Base-by-base conservation (phyloP, 306 rosid genomes). In the Prunus mongolica region DNA sequence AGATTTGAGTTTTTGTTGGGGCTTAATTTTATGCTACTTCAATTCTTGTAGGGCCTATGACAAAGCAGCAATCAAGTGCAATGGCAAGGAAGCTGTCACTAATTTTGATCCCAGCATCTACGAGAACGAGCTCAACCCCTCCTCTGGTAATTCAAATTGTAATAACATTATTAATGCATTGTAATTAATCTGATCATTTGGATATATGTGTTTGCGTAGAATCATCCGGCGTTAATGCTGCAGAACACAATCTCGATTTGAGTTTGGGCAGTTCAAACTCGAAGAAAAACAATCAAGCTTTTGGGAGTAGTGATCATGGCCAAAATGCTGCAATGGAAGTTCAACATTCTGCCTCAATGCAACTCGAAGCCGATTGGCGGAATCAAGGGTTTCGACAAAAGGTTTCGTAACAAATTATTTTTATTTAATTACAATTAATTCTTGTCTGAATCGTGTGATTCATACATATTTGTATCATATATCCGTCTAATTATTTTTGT, bases 31-130 rank as follows among this genome's bases (percentile, higher is more conserved):
- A 13, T 56, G 16, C 3, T 38, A 38, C 16, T 66, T 72, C 32
- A 8, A 62, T 68, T 78, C 67, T 67, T 68, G 67, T 78, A 95
- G 99, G 89, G 98, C 98, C 5, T 96, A 96, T 83, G 99, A 96
- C 81, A 96, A 96, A 84, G 99, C 99, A 77, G 99, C 99, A 57
- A 96, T 96, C 7, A 96, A 92, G 86, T 96, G 92, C 75, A 96
- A 96, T 70, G 99, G 99, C 71, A 96, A 96, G 80, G 99, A 96
- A 58, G 98, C 99, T 72, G 97, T 96, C 71, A 96, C 99, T 20
- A 96, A 96, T 79, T 96, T 96, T 77, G 99, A 96, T 80, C 97
- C 99, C 65, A 91, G 96, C 86, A 88, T 89, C 75, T 96, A 96
- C 63, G 89, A 95, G 49, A 86, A 72, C 13, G 99, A 92, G 85